A percentile compares a stretch with the other conserved stretches of the same genome.
These are phyloP conservation scores for Apophysomyces trapeziformis DNA, from an alignment of 371 early-diverging fungal species.

Conservation along the genomic window DNA sequence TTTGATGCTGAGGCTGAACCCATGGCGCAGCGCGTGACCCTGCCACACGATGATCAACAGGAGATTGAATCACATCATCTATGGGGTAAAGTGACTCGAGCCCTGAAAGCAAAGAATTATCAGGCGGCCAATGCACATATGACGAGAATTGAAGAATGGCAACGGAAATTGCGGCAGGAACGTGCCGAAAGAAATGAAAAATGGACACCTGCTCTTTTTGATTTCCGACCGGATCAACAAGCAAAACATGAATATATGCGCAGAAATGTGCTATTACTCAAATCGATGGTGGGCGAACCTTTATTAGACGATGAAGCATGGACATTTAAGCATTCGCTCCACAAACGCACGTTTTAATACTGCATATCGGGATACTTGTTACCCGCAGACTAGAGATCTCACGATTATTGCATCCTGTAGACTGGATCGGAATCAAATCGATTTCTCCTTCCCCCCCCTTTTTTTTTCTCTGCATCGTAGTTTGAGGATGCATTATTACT, in stretches of 20 bases:
- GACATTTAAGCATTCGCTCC: slow-evolving; percentile 50
- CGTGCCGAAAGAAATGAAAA: slow-evolving; percentile 54
- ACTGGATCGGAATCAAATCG: too few relatives aligned
- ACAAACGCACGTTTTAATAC: slow-evolving; percentile 16
- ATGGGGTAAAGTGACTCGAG: slow-evolving; percentile 72
- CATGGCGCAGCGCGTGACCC: slow-evolving; percentile 55
- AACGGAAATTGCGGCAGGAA: slow-evolving; percentile 67
- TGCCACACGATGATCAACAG: slow-evolving; percentile 64
- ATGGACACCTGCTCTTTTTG: slow-evolving; percentile 58
- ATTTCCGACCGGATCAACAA: slow-evolving; percentile 47
- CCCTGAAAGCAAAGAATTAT: slow-evolving; percentile 67
- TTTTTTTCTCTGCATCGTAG: too few relatives aligned
- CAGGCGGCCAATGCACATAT: slow-evolving; percentile 70
- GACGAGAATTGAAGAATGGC: slow-evolving; percentile 74
- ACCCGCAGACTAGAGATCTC: too few relatives aligned
- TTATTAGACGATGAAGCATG: slow-evolving; percentile 51
- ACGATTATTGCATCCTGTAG: too few relatives aligned
- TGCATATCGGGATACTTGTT: neutral
- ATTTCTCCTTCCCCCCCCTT: too few relatives aligned
- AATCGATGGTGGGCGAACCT: slow-evolving; percentile 32
- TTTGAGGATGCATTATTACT: too few relatives aligned
- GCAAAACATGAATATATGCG: slow-evolving; percentile 20
- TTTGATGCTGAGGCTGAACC: slow-evolving; percentile 69
- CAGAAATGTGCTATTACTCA: slow-evolving; percentile 17
- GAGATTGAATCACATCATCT: slow-evolving; percentile 72